These are phyloP conservation scores for Aspergillus ibericus DNA, from an alignment of 2,329 filamentous ascomycete species.

Conservation along the genomic window DNA sequence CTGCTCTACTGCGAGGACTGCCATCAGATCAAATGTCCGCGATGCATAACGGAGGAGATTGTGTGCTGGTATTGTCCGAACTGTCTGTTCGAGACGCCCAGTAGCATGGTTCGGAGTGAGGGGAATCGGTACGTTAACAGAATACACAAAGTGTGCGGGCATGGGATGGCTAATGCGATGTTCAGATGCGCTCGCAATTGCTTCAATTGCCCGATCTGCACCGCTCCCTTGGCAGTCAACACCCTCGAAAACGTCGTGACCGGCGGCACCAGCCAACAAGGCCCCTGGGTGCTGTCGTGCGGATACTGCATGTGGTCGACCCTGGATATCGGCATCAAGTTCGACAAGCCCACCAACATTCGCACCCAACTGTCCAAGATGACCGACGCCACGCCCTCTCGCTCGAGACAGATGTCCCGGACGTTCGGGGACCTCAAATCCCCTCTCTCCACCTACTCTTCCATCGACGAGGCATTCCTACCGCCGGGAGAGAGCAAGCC, in stretches of 20 bases:
- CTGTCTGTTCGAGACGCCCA: slow-evolving; percentile 94
- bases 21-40: slow-evolving; percentile 88
- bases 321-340: slow-evolving; percentile 82
- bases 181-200: slow-evolving; percentile 86
- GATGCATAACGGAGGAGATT: slow-evolving; percentile 90
- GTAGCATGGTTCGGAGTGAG: slow-evolving; percentile 86
- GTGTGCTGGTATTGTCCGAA: slow-evolving; percentile 93
- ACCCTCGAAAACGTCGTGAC: slow-evolving; percentile 60
- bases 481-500: slow-evolving; percentile 25
- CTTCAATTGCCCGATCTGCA: slow-evolving; percentile 90
- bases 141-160: not conserved
- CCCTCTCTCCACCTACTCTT: slow-evolving; percentile 37
- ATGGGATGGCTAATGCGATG: not conserved
- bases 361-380: slow-evolving; percentile 74
- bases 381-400: slow-evolving; percentile 35
- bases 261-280: slow-evolving; percentile 43
- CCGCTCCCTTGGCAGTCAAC: slow-evolving; percentile 73
- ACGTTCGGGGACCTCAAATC: slow-evolving; percentile 40
- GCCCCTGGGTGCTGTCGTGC: slow-evolving; percentile 78
- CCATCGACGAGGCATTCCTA: slow-evolving; percentile 34
- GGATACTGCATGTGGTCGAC: slow-evolving; percentile 93
- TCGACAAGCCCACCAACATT: slow-evolving; percentile 86
- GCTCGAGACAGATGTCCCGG: slow-evolving; percentile 41
- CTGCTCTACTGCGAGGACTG: slow-evolving; percentile 97
- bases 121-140: slow-evolving; percentile 72